phyloP scores from a whole-genome alignment of 2,329 filamentous ascomycete species.

The Dactylellina sp. region DNA sequence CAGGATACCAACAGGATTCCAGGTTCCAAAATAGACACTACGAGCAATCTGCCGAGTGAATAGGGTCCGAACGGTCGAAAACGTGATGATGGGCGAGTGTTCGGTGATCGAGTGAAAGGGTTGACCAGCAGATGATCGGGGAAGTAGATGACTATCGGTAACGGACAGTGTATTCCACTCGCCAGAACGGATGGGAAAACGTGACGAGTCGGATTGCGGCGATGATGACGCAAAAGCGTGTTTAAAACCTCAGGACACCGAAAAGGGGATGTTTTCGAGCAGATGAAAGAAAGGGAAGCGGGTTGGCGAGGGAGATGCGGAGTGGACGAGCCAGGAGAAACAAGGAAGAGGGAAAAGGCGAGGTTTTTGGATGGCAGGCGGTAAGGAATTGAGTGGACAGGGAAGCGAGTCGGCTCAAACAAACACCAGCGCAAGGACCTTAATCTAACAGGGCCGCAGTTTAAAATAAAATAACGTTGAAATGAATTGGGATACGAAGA shows the following conservation, averaged over 20 bases:
- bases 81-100: constrained; percentile 1
- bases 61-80: not conserved
- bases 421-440: constrained; percentile 55
- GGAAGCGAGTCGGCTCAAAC: constrained; percentile 57
- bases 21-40: not conserved
- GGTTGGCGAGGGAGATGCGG: constrained; percentile 28
- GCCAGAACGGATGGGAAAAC: not conserved
- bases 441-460: constrained; percentile 12
- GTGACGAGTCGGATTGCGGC: constrained; percentile 47
- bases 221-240: constrained; percentile 49
- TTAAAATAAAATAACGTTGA: constrained; percentile 6
- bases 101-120: not conserved
- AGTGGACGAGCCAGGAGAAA: constrained; percentile 42
- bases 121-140: not conserved
- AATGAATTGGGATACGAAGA: constrained; percentile 7
- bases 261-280: constrained; percentile 47
- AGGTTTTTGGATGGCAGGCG: constrained; percentile 47
- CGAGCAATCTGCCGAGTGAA: not conserved
- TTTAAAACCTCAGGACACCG: constrained; percentile 60
- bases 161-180: constrained; percentile 9
- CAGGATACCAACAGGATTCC: too few species aligned
- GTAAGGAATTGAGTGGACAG: constrained; percentile 56
- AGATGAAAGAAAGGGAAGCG: constrained; percentile 57
- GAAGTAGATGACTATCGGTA: not conserved
- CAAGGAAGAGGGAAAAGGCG: constrained; percentile 58